These are phyloP conservation scores for Austropuccinia psidii DNA, from an alignment of 1,284 basidiomycete species.

Conservation along the genomic window DNA sequence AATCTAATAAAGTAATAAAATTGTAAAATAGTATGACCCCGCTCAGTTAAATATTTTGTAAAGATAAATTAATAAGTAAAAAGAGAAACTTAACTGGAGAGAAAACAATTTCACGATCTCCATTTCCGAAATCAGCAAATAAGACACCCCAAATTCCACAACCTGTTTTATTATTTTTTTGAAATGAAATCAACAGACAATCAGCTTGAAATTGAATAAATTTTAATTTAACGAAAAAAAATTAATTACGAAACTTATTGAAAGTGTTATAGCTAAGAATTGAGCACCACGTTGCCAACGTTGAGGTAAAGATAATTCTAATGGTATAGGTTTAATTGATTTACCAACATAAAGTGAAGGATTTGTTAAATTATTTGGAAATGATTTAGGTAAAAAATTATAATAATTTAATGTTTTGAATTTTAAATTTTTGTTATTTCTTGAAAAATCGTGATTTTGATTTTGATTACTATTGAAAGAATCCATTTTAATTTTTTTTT, in stretches of 20 bases:
- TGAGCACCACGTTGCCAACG: conserved; percentile 36
- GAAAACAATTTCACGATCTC: conserved; percentile 27
- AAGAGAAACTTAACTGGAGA: conserved; percentile 25
- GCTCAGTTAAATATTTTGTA: too few species aligned
- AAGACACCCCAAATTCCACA: conserved; percentile 30
- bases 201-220: neutral
- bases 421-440: too few species aligned
- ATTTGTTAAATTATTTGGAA: conserved; percentile 27
- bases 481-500: too few species aligned
- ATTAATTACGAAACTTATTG: neutral
- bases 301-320: conserved; percentile 9
- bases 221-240: neutral
- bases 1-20: too few species aligned
- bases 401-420: too few species aligned
- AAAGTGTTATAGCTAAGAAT: conserved; percentile 17
- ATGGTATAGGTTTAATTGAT: conserved; percentile 26
- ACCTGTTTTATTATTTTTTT: neutral
- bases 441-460: too few species aligned
- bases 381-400: neutral
- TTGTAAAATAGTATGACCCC: too few species aligned
- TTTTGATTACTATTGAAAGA: too few species aligned
- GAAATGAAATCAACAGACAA: neutral
- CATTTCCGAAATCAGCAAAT: conserved; percentile 35
- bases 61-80: neutral
- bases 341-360: conserved; percentile 19